These are phyloP conservation scores for Fusarium succisae DNA, from an alignment of 2,329 filamentous ascomycete genomes.

Conservation along the genomic window DNA sequence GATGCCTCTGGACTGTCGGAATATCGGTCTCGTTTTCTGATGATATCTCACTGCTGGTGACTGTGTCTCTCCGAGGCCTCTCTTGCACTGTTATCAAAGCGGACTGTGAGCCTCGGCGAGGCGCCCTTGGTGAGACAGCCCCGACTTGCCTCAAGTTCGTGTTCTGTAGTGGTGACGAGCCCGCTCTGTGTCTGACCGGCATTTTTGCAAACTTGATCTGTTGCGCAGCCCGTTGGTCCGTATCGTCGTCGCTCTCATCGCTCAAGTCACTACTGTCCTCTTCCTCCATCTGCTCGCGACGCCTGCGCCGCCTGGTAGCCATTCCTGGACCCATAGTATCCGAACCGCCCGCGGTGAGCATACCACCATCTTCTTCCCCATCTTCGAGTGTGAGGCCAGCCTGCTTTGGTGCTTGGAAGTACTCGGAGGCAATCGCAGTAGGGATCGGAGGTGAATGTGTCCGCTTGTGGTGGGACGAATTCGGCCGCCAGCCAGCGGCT, in stretches of 20 bases:
- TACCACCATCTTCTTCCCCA: conserved; percentile 76
- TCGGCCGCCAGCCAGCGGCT: conserved; percentile 81
- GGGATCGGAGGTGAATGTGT: conserved; percentile 89
- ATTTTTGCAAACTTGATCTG: conserved; percentile 97
- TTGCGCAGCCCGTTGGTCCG: conserved; percentile 79
- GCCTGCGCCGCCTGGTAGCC: conserved; percentile 71
- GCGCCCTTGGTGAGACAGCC: conserved; percentile 58
- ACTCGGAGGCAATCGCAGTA: conserved; percentile 82
- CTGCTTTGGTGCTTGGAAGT: conserved; percentile 77
- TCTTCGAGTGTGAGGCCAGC: conserved; percentile 72
- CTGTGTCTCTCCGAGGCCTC: conserved; percentile 75
- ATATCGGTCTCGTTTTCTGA: conserved; percentile 83
- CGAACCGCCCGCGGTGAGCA: conserved; percentile 73
- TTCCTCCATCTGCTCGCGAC: conserved; percentile 80
- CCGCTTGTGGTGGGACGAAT: conserved; percentile 79
- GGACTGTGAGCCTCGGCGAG: conserved; percentile 75
- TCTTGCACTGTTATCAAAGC: conserved; percentile 76
- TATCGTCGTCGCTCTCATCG: conserved; percentile 84
- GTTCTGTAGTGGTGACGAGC: conserved; percentile 84
- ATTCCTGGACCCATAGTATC: conserved; percentile 75
- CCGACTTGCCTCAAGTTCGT: conserved; percentile 67
- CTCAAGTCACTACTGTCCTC: conserved; percentile 87
- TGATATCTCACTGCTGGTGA: conserved; percentile 84
- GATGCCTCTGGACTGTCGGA: conserved; percentile 70
- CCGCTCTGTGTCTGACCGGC: conserved; percentile 85